Evolutionary conservation across 2,329 filamentous ascomycete genomes (phyloP).

Genomic region (Diaporthe longicolla): DNA sequence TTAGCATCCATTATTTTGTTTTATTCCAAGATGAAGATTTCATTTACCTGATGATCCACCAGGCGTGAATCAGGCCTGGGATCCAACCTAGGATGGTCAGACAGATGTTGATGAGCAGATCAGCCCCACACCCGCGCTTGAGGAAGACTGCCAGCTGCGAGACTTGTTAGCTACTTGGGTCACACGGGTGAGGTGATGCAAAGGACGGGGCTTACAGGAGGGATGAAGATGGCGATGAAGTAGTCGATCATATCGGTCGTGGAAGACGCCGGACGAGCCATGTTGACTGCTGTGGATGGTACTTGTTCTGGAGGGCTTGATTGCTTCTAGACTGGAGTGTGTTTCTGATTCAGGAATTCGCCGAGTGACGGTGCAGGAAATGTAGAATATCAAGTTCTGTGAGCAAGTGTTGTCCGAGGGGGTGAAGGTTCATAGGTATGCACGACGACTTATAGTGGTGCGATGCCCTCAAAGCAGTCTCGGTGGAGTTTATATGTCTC

Average conservation of each 20-base stretch:
- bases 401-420: neutral
- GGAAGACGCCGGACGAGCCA: slow-evolving; percentile 40
- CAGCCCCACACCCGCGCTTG: slow-evolving; percentile 37
- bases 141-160: slow-evolving; percentile 40
- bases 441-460: neutral
- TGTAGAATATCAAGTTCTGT: neutral
- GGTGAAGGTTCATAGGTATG: neutral
- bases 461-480: neutral
- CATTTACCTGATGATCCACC: slow-evolving; percentile 42
- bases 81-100: slow-evolving; percentile 42
- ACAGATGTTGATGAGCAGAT: slow-evolving; percentile 41
- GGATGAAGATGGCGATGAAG: slow-evolving; percentile 41
- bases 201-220: slow-evolving; percentile 29
- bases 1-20: neutral
- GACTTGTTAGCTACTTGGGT: neutral
- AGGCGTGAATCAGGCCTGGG: slow-evolving; percentile 41
- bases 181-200: neutral
- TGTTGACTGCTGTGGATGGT: slow-evolving; percentile 26
- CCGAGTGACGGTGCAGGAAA: neutral
- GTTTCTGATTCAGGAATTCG: neutral
- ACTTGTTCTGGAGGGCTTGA: neutral
- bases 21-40: no score
- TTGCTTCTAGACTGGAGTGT: neutral
- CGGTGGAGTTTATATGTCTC: slow-evolving; percentile 15
- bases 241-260: slow-evolving; percentile 42